Base-by-base conservation (phyloP, 2,329 filamentous ascomycete species). In the Trichothecium sympodiale region DNA sequence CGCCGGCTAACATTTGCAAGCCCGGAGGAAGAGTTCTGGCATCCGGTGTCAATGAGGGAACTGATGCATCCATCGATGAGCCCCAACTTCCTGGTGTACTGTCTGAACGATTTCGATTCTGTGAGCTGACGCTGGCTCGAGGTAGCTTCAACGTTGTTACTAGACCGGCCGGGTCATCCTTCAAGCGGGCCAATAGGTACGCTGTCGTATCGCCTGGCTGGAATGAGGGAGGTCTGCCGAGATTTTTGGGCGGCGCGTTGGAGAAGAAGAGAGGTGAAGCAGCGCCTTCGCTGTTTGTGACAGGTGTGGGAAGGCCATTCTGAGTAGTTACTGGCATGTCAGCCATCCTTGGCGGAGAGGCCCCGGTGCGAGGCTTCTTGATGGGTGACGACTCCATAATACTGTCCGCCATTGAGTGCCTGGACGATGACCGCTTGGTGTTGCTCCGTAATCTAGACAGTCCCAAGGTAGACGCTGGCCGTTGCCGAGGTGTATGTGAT, bases 111-210 rank as follows among this genome's bases (percentile, higher is more conserved):
- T 59, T 55, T 2, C 69, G 63, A 35, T 61, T 71, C 7, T 63
- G 52, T 7, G 64, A 59, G 41, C 54, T 65, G 36, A 76, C 58
- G 37, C 61, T 72, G 29, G 70, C 71, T 38, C 67, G 61, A 9
- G 73, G 67, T 31, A 77, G 57, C 46, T 69, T 73, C 35, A 71
- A 60, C 36, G 69, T 77, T 15, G 67, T 74, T 18, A 76, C 60
- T 3, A 46, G 39, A 27, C 65, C 66, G 13, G 56, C 45, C 12
- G 49, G 38, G n/a, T 64, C 56, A 31, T 72, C 65, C 26, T 57
- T 57, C 38, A 62, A 55, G 35, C 56, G 61, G 37, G 59, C 57
- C 43, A 73, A 56, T 59, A 74, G 69, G 35, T 60, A 63, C 23
- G 55, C 51, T 17, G 63, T 53, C 5, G 58, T 53, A 38, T 71